Conservation (phyloP, 2,329 filamentous ascomycete genomes). For the Coniochaeta sp. region DNA sequence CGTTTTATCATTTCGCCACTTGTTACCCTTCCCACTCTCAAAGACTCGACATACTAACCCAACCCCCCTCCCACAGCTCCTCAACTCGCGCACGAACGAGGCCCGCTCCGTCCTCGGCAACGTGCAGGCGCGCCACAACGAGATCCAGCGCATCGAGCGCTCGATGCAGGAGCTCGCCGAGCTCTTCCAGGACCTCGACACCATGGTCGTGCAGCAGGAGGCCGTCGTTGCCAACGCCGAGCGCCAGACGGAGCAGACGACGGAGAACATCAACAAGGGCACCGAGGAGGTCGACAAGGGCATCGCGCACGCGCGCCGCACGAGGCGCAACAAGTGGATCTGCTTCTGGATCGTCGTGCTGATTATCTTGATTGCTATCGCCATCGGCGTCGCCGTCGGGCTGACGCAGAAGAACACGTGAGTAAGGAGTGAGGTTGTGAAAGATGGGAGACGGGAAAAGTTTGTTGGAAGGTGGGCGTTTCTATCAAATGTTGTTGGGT, state of each 20-base stretch:
- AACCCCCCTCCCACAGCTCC: conserved; percentile 54
- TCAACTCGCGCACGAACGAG: conserved; percentile 66
- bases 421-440: neutral
- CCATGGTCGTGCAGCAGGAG: conserved; percentile 68
- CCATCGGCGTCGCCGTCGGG: conserved; percentile 47
- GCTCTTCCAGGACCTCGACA: conserved; percentile 69
- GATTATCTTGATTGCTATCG: conserved; percentile 47
- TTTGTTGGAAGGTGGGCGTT: no score
- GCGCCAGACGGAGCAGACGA: conserved; percentile 57
- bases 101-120: conserved; percentile 68
- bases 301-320: conserved; percentile 57
- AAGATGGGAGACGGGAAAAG: no score
- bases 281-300: conserved; percentile 64
- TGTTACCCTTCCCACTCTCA: neutral
- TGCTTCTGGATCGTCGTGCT: conserved; percentile 56
- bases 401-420: conserved; percentile 27
- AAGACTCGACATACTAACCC: neutral
- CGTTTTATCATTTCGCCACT: conserved; percentile 23
- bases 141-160: conserved; percentile 73
- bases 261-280: conserved; percentile 59
- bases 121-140: conserved; percentile 75
- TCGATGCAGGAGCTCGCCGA: conserved; percentile 63
- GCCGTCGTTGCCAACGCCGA: conserved; percentile 55
- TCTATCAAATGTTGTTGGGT: neutral
- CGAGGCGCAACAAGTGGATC: conserved; percentile 77